These are phyloP conservation scores for Aspergillus glaucus DNA, from an alignment of 2,329 filamentous ascomycete genomes.

Conservation along the genomic window DNA sequence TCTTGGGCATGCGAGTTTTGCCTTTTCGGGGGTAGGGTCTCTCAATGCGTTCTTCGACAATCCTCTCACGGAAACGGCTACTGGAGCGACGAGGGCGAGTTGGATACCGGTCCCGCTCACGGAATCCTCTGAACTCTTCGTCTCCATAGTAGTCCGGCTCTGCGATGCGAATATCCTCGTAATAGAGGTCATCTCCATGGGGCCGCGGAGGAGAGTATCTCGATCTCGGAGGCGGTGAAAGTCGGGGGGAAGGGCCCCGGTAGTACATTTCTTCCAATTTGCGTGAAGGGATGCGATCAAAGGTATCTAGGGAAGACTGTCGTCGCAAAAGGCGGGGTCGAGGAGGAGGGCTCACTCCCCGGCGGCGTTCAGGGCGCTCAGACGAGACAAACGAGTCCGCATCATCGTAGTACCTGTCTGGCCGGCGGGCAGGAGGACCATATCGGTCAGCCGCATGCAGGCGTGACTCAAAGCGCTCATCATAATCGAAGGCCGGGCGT, in stretches of 20 bases:
- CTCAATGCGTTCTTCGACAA: slow-evolving; percentile 28
- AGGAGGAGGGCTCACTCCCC: slow-evolving; percentile 49
- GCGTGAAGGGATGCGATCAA: slow-evolving; percentile 65
- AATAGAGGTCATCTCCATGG: slow-evolving; percentile 47
- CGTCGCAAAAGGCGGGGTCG: slow-evolving; percentile 67
- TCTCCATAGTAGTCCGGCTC: slow-evolving; percentile 65
- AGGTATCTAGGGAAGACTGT: slow-evolving; percentile 85
- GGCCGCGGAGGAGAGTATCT: slow-evolving; percentile 50
- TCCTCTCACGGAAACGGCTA: slow-evolving; percentile 24
- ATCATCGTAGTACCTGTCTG: slow-evolving; percentile 36
- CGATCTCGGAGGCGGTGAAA: slow-evolving; percentile 49
- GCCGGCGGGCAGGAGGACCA: slow-evolving; percentile 36
- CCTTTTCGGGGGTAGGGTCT: slow-evolving; percentile 68
- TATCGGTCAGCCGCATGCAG: slow-evolving; percentile 37
- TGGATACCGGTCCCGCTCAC: slow-evolving; percentile 54
- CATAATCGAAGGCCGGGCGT: slow-evolving; percentile 23
- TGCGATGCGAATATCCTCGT: slow-evolving; percentile 62
- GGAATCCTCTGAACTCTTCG: slow-evolving; percentile 62
- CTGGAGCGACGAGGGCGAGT: slow-evolving; percentile 43
- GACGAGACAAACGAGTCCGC: slow-evolving; percentile 30
- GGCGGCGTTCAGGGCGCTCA: slow-evolving; percentile 43
- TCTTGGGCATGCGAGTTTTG: slow-evolving; percentile 79
- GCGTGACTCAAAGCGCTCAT: slow-evolving; percentile 37
- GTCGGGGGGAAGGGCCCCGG: slow-evolving; percentile 40
- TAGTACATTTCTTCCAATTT: slow-evolving; percentile 40